phyloP scores from a whole-genome alignment of 164 flowering plant species.

The Malania oleifera region DNA sequence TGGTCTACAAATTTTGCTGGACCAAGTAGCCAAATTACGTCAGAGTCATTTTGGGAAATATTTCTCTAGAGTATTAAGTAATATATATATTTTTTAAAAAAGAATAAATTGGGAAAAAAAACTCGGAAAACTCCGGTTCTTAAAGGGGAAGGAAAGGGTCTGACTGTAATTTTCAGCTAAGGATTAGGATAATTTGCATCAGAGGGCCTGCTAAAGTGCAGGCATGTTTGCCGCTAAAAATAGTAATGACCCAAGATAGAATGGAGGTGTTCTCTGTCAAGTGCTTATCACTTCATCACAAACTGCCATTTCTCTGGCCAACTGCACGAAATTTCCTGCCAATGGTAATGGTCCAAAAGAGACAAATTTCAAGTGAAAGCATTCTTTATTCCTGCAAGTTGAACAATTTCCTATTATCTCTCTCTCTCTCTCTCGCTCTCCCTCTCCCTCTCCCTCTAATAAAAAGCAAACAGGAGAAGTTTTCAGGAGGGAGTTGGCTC shows the following conservation, averaged over 20 bases:
- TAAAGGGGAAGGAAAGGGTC: too few relatives aligned
- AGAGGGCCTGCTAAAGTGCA: not conserved
- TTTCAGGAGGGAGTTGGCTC: not conserved
- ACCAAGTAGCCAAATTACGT: too few relatives aligned
- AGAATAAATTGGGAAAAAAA: too few relatives aligned
- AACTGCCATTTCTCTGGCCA: conserved; percentile 1
- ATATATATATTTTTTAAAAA: too few relatives aligned
- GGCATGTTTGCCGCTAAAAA: conserved; percentile 17
- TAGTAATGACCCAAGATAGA: conserved; percentile 1
- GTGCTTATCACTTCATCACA: not conserved
- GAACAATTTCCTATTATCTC: not conserved
- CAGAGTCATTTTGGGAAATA: too few relatives aligned
- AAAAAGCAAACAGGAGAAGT: conserved; percentile 8
- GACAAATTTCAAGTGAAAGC: conserved; percentile 7
- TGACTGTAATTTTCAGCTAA: too few relatives aligned
- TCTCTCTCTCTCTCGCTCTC: not conserved
- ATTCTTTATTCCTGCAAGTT: not conserved
- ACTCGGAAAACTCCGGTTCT: too few relatives aligned
- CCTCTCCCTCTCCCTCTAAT: conserved; percentile 1
- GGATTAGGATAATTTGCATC: not conserved
- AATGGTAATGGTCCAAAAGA: not conserved
- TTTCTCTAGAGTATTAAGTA: too few relatives aligned
- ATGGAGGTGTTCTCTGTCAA: not conserved
- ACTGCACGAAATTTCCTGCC: not conserved
- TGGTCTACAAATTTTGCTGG: too few relatives aligned